Evolutionary conservation across 1,284 basidiomycete genomes (phyloP).

Genomic region (Melampsora medusae): DNA sequence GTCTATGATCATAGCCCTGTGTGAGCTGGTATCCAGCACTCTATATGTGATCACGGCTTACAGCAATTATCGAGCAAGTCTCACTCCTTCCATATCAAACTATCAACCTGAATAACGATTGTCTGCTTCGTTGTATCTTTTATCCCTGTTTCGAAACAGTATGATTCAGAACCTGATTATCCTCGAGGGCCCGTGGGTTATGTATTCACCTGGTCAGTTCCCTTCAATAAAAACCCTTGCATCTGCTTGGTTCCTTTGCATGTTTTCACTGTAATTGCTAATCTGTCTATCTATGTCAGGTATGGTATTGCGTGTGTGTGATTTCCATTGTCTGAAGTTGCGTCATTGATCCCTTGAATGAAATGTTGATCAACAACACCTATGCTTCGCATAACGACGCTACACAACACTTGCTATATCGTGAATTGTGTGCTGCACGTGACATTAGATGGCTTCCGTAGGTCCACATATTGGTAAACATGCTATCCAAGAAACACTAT

Average conservation of each 20-base stretch:
- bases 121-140: background rate
- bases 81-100: background rate
- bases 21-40: background rate
- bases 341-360: no score
- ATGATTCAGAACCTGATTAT: background rate
- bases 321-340: background rate
- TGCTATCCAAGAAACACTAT: background rate
- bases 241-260: no score
- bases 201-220: background rate
- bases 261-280: no score
- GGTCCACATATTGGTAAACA: background rate
- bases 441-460: constrained; percentile 4
- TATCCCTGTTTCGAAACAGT: background rate
- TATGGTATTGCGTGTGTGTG: background rate
- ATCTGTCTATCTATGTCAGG: background rate
- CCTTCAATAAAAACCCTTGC: background rate
- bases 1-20: constrained; percentile 2
- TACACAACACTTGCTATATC: background rate
- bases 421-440: background rate
- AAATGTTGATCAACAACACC: no score
- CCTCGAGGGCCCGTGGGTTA: background rate
- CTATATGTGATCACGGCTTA: background rate
- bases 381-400: background rate
- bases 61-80: background rate
- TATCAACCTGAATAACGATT: background rate